Base-by-base conservation (phyloP, 306 rosid species). In the Vigna hirtella region DNA sequence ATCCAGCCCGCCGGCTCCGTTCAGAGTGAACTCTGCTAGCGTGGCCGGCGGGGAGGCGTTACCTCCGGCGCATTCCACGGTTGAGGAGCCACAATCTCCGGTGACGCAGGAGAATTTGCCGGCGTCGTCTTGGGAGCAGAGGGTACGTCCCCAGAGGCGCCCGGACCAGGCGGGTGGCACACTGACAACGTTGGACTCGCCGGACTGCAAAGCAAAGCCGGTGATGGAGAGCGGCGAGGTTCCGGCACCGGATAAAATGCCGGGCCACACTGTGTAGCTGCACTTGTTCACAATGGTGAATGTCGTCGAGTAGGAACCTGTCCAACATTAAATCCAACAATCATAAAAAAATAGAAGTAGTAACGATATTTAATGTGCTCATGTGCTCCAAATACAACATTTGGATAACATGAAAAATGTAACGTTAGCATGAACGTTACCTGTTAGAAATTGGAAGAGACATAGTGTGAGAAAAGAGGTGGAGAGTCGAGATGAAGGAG, bases 141-240 rank as follows among this genome's bases (percentile, higher is more conserved):
- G 70, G 0, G 97, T 92, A 6, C 97, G 78, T 5, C 90, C 98
- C 98, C 98, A 94, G 1, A 94, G 42, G 16, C 98, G 93, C 72
- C 98, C 98, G 5, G 98, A 92, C 98, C 98, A 94, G 1, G 87
- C 51, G 6, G 86, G 2, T 0, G 97, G 96, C 7, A 87, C 63
- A 18, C 70, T 9, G 10, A 94, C 6, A 7, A 85, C 20, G 68
- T 51, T 85, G 30, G 96, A 87, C 9, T 87, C 87, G 1, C 86
- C 91, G 0, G 94, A 69, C 0, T 77, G 89, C 6, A 94, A 87
- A 2, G 55, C 50, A 22, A 94, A 94, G 10, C 98, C 98, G 1
- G 96, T 93, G 34, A 88, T 82, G 51, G 94, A 45, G 11, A 90
- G 91, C 32, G 79, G 90, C 1, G 86, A n/a, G 2, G 90, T 89